Evolutionary conservation across 139 green algal species (phyloP).

Genomic region (Closterium sp.): DNA sequence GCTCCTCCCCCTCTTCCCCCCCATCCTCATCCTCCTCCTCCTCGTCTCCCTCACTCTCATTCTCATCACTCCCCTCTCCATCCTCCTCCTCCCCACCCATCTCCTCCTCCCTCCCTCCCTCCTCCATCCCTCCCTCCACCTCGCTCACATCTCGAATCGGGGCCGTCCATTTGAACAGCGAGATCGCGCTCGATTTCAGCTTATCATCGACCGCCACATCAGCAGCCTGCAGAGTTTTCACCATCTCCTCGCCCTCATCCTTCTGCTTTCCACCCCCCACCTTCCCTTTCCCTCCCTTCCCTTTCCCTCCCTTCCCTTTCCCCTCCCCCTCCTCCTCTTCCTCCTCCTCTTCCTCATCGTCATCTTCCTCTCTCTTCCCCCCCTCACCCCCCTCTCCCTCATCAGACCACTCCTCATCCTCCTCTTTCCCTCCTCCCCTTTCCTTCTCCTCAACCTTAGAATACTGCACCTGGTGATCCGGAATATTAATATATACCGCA

Average conservation of each 20-base stretch:
- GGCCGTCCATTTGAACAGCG: slow-evolving; percentile 54
- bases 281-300: slow-evolving; percentile 58
- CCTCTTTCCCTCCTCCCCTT: background rate
- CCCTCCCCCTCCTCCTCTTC: slow-evolving; percentile 58
- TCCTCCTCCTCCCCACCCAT: background rate
- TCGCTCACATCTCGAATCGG: slow-evolving; percentile 34
- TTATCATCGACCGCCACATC: slow-evolving; percentile 79
- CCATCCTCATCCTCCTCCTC: slow-evolving; percentile 27
- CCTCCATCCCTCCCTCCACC: slow-evolving; percentile 39
- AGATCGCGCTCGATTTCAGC: slow-evolving; percentile 62
- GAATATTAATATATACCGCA: slow-evolving; percentile 96
- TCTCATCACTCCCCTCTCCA: background rate
- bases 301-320: background rate
- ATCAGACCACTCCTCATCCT: background rate
- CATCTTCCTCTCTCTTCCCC: background rate
- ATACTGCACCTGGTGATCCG: slow-evolving; percentile 87
- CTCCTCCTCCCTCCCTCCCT: slow-evolving; percentile 21
- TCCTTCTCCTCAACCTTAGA: slow-evolving; percentile 26
- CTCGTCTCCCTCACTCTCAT: slow-evolving; percentile 22
- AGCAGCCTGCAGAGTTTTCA: slow-evolving; percentile 74
- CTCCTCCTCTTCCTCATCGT: slow-evolving; percentile 9
- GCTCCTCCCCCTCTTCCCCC: background rate
- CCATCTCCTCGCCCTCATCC: slow-evolving; percentile 65
- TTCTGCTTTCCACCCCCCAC: slow-evolving; percentile 54
- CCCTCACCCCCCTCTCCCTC: background rate